Conservation (phyloP, 768 basidiomycete species). For the Termitomyces sp. region DNA sequence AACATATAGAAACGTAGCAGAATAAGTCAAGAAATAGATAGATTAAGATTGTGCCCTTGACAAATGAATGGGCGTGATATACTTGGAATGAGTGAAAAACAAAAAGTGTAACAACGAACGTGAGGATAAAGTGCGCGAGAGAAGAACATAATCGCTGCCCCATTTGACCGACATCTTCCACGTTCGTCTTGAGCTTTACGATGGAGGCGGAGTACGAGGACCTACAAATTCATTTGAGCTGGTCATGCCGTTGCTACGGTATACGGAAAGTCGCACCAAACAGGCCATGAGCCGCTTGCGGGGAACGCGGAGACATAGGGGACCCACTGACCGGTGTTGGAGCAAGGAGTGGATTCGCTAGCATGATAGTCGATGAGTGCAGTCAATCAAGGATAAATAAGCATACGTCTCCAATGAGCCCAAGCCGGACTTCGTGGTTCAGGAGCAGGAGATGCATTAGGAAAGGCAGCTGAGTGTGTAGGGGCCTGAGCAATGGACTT, state of each 20-base stretch:
- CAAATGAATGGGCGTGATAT: too few relatives aligned
- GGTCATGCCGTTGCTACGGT: too few relatives aligned
- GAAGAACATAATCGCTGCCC: too few relatives aligned
- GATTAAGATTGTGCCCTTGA: too few relatives aligned
- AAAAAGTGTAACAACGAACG: too few relatives aligned
- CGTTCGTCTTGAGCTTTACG: too few relatives aligned
- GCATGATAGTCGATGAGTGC: neutral
- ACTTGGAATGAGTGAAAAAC: too few relatives aligned
- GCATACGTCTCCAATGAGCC: constrained; percentile 42
- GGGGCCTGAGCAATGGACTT: neutral
- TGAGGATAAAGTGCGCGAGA: too few relatives aligned
- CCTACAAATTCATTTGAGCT: neutral
- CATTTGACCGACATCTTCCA: too few relatives aligned
- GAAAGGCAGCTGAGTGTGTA: neutral
- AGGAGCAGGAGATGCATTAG: constrained; percentile 32
- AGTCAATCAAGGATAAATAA: neutral
- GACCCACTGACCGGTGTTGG: constrained; percentile 7
- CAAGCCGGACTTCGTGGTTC: constrained; percentile 61
- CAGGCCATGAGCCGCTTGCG: neutral
- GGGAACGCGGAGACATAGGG: constrained; percentile 2
- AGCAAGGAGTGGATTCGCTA: constrained; percentile 11
- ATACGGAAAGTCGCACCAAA: neutral
- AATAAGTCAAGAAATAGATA: too few relatives aligned
- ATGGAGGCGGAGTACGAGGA: constrained; percentile 1
- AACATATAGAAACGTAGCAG: too few relatives aligned